Percentiles rank a stretch among this genome's conserved stretches.
Conservation (phyloP, 2,329 filamentous ascomycete species). For the Aspergillus puulaauensis region DNA sequence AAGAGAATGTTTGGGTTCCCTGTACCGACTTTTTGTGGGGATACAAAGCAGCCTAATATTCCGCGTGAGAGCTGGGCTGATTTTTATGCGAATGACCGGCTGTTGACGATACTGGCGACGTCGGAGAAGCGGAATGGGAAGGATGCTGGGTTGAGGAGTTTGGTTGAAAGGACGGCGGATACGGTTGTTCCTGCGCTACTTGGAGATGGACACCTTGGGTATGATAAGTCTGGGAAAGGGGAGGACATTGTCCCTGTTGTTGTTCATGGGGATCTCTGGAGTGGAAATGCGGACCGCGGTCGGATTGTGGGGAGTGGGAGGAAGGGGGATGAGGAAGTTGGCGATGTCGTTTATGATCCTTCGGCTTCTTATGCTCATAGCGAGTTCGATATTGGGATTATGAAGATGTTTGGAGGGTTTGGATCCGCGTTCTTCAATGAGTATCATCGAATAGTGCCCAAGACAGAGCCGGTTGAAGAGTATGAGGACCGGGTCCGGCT, state of each 20-base stretch:
- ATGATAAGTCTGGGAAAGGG: conserved; percentile 40
- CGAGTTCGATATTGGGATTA: conserved; percentile 90
- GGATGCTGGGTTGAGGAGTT: conserved; percentile 60
- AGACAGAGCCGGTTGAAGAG: conserved; percentile 75
- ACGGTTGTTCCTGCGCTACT: conserved; percentile 75
- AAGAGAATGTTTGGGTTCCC: conserved; percentile 75
- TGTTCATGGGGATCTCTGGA: conserved; percentile 92
- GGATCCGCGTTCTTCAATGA: conserved; percentile 69
- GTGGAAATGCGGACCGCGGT: conserved; percentile 73
- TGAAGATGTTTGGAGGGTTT: conserved; percentile 96
- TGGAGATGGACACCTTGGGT: conserved; percentile 63
- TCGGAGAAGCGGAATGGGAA: conserved; percentile 62
- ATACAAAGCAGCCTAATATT: conserved; percentile 76
- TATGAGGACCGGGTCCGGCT: conserved; percentile 79
- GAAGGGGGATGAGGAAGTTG: conserved; percentile 48
- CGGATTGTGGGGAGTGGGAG: conserved; percentile 52
- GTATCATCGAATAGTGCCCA: conserved; percentile 73
- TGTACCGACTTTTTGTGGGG: conserved; percentile 80
- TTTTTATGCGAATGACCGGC: conserved; percentile 77
- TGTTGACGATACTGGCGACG: conserved; percentile 63
- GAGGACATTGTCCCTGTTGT: conserved; percentile 71
- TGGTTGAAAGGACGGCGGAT: conserved; percentile 64
- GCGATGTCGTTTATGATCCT: conserved; percentile 81
- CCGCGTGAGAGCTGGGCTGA: conserved; percentile 75
- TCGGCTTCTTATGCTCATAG: conserved; percentile 79